Base-by-base conservation (phyloP, 2,329 filamentous ascomycete genomes). In the Sporothrix pallida region DNA sequence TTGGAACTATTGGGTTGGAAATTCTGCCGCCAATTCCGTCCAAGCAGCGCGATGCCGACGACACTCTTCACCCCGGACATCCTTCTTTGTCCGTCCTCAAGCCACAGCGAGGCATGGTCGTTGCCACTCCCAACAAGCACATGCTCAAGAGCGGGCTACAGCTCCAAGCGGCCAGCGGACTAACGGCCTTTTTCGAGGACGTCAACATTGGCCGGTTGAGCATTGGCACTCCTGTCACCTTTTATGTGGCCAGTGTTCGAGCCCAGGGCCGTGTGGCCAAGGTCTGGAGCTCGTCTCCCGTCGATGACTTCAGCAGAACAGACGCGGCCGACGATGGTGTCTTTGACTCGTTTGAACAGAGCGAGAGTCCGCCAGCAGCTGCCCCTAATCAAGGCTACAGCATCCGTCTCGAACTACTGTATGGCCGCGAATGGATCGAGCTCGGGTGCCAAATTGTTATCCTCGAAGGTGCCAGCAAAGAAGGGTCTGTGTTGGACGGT, bases 191-290 rank as follows among this genome's bases (percentile, higher is more conserved):
- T 0, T 97, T 98, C 79, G 83, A 87, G 0, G 87, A 91, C 5
- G 81, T 85, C 0, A 88, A 91, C 68, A 87, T 91, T 0, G 87
- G 87, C 31, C 84, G 87, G 1, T 84, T 98, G 7, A 86, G 87
- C 0, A 83, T 90, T 0, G 92, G 93, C 0, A 91, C 88, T 56
- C 85, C 91, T 48, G 90, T 95, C 5, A 94, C 97, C 44, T 88
- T 95, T 0, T 98, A 98, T 79, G 89, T 95, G 56, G 94, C 93
- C 20, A 98, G 94, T 79, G 91, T 98, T 15, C 88, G 95, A 9
- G 92, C 94, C 1, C 90, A 92, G 0, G 95, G 94, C 0, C 91
- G 92, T 74, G 89, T 98, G 0, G 80, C 44, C 74, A 77, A 72
- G 56, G 74, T 78, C 77, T 72, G 76, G 77, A 46, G 76, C 7